Evolutionary conservation across 2,329 filamentous ascomycete species (phyloP).

Genomic region (Talaromyces sp.): DNA sequence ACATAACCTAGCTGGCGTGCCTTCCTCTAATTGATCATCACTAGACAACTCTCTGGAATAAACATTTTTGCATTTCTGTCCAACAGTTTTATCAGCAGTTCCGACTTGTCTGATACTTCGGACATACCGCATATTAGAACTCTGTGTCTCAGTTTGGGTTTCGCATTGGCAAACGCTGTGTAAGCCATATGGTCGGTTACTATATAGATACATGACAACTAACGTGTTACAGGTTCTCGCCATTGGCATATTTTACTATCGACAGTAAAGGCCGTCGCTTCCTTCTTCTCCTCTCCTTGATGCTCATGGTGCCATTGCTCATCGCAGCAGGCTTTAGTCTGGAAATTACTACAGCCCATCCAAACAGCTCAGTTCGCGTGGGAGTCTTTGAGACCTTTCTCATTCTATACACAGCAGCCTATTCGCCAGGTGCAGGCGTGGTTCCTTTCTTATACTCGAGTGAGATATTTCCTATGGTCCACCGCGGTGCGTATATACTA

Average conservation of each 20-base stretch:
- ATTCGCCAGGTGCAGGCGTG: slow-evolving; percentile 15
- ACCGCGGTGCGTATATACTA: slow-evolving; percentile 5
- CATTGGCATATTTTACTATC: slow-evolving; percentile 18
- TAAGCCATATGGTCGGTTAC: not conserved
- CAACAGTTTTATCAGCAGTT: slow-evolving; percentile 8
- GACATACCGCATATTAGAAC: slow-evolving; percentile 9
- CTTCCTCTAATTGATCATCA: not conserved
- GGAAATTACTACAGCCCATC: not conserved
- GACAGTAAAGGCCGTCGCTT: slow-evolving; percentile 19
- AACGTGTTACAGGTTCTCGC: slow-evolving; percentile 13
- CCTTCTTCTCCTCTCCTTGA: slow-evolving; percentile 17
- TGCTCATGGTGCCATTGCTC: slow-evolving; percentile 19
- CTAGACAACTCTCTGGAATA: slow-evolving; percentile 17
- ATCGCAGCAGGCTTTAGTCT: slow-evolving; percentile 17
- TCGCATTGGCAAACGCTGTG: slow-evolving; percentile 17
- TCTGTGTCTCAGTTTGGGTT: slow-evolving; percentile 19
- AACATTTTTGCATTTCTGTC: slow-evolving; percentile 21
- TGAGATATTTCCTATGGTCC: slow-evolving; percentile 14
- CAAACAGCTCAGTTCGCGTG: slow-evolving; percentile 1
- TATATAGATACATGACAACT: not conserved
- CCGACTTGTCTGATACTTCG: not conserved
- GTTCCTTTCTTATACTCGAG: slow-evolving; percentile 16
- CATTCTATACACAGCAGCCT: slow-evolving; percentile 12
- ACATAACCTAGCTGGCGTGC: too few species aligned
- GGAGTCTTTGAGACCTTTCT: slow-evolving; percentile 11